Percentiles rank a stretch among this genome's conserved stretches.
Evolutionary conservation across 2,329 filamentous ascomycete genomes (phyloP).

Genomic region (Aspergillus pseudoglaucus): DNA sequence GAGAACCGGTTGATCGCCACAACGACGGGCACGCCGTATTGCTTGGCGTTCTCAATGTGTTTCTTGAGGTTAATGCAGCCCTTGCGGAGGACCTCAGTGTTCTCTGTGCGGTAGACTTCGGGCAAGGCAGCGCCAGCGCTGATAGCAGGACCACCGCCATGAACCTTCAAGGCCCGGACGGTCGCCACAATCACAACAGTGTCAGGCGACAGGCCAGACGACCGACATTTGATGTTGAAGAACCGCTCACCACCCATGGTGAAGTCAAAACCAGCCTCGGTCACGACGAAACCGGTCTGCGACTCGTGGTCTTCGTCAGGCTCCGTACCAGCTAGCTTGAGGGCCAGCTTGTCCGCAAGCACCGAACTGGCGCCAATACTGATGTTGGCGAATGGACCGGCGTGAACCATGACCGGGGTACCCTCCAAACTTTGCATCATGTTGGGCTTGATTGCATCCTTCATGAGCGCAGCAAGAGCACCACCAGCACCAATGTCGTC

Average conservation of each 20-base stretch:
- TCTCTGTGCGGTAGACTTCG: conserved; percentile 86
- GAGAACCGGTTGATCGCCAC: conserved; percentile 96
- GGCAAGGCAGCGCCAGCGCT: conserved; percentile 76
- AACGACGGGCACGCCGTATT: conserved; percentile 87
- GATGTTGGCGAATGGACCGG: conserved; percentile 96
- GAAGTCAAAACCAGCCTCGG: conserved; percentile 97
- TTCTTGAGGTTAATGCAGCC: conserved; percentile 94
- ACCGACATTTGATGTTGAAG: conserved; percentile 99
- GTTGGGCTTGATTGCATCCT: conserved; percentile 97
- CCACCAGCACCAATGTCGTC: conserved; percentile 92
- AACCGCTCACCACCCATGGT: conserved; percentile 99
- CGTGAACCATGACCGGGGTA: conserved; percentile 95
- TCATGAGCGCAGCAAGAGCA: conserved; percentile 90
- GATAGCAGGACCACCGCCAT: conserved; percentile 93
- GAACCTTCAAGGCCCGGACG: conserved; percentile 90
- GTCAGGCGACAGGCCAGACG: conserved; percentile 85
- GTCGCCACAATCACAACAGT: conserved; percentile 94
- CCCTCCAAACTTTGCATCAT: conserved; percentile 97
- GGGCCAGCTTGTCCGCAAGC: conserved; percentile 85
- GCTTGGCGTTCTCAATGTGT: conserved; percentile 84
- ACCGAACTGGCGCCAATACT: conserved; percentile 95
- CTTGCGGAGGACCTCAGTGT: conserved; percentile 79
- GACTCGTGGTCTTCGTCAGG: conserved; percentile 74
- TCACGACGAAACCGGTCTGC: conserved; percentile 89
- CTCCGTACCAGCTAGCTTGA: conserved; percentile 94